These are phyloP conservation scores for Enterospora canceri DNA, from an alignment of 371 early-diverging fungal genomes.

Conservation along the genomic window DNA sequence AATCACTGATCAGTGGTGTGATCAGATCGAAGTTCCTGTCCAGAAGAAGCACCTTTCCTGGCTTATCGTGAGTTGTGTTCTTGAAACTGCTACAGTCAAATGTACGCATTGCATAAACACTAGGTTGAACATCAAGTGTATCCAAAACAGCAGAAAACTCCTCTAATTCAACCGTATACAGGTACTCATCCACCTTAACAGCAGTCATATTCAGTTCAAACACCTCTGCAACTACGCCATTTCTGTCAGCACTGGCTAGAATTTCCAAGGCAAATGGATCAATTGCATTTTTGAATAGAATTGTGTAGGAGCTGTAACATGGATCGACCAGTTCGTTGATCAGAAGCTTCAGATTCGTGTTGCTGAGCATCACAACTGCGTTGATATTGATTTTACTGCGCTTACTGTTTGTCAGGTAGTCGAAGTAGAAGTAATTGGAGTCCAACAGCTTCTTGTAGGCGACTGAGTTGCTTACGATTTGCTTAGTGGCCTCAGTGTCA, in stretches of 20 bases:
- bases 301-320: conserved; percentile 46
- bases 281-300: conserved; percentile 50
- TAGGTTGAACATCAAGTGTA: conserved; percentile 38
- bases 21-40: conserved; percentile 87
- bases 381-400: conserved; percentile 39
- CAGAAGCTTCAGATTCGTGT: conserved; percentile 35
- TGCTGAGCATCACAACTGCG: conserved; percentile 46
- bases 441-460: conserved; percentile 46
- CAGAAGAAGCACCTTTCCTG: conserved; percentile 62
- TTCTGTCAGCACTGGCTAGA: conserved; percentile 48
- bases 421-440: conserved; percentile 55
- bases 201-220: conserved; percentile 54
- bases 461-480: conserved; percentile 46
- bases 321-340: conserved; percentile 48
- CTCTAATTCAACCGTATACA: conserved; percentile 22
- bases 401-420: conserved; percentile 39
- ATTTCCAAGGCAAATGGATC: conserved; percentile 36
- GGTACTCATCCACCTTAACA: conserved; percentile 25
- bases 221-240: conserved; percentile 48
- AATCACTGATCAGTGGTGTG: conserved; percentile 81
- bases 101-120: conserved; percentile 18
- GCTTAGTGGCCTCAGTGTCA: conserved; percentile 46
- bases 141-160: conserved; percentile 37
- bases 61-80: neutral
- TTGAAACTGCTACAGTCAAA: neutral